Evolutionary conservation across 257 asterid genomes (phyloP), one percentile per base, ranked within the genome.

Genomic region (Ophiorrhiza pumila): DNA sequence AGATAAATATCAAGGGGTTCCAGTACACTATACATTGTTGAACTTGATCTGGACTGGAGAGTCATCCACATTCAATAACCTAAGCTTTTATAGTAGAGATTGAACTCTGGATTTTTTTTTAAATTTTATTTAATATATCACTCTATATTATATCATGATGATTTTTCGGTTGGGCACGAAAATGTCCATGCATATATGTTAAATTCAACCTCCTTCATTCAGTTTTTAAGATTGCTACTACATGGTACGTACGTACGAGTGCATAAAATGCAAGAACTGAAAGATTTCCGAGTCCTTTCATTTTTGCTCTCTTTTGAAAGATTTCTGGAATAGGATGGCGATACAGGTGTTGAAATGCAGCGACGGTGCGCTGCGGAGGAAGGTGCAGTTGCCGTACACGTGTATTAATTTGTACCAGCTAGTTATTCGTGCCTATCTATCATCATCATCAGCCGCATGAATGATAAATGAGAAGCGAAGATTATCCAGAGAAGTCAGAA

Each of bases 341-440:
- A 50, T 32, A n/a, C 61, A n/a, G 41, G 50, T 73, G 57, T 42
- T 35, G 7, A 2, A 23, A 46, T 49, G 71, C 43, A n/a, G 68
- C 61, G 29, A 58, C 71, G 58, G 66, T 23, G 59, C 78, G 78
- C 78, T 3, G 78, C 78, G n/a, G n/a, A 10, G 42, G 60, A 23
- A 27, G 62, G 8, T 41, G 70, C 15, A 47, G 70, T 9, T 14
- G 17, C 25, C 39, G 31, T 4, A 45, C 68, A 74, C 78, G 78
- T 74, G 73, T 74, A 61, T 15, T 5, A 0, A 61, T 9, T 18
- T 39, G 56, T 6, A n/a, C 65, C 0, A 68, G 29, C 61, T 43
- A 11, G 39, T 23, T 50, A 20, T 53, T 65, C 72, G 29, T 39
- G 46, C 27, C 46, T 52, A 74, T 53, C 46, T 52, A 74, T 53